Base-by-base conservation (phyloP, 345 rosid species). In the Gossypium longicalyx region DNA sequence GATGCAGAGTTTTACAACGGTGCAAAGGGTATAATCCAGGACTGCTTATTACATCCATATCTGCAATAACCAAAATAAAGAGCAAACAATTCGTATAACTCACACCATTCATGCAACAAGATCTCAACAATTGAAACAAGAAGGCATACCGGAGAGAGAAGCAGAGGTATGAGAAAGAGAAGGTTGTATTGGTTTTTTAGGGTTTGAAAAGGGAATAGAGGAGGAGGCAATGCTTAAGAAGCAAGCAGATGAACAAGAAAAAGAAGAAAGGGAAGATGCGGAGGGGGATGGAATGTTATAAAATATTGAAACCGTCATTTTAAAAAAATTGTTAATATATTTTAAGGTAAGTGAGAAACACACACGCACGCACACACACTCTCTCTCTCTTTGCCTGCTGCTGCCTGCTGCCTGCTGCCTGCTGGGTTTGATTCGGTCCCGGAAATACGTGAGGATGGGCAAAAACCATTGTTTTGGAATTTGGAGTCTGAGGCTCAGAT, bases 1-100 rank as follows among this genome's bases (percentile, higher is more conserved):
- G 87, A 70, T 92, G 92, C 52, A 92, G 80, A 20, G 91, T 89
- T 82, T 92, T 92, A 68, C 89, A 86, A 34, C 93, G 93, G 52
- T 88, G 92, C 38, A 82, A 78, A 5, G 96, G 93, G 51, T 90
- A 92, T 12, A 92, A 78, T 19, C 80, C 76, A 12, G 75, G 85
- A 20, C 67, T 77, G 22, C 71, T 61, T 58, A 84, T 68, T 54
- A 75, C 58, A 41, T 87, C 93, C 95, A 89, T 91, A 66, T 76
- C 83, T 80, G 52, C 43, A 25, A 16, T 58, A 23, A 54, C 49
- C n/a, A 29, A 6, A 10, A 20, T n/a, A 51, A 25, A n/a, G 38
- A 41, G 7, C 16, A 45, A 71, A 53, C 5, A 11, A 7, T 3
- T 20, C 23, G 23, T 19, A 65, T 43, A 43, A 64, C 53, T 66